Evolutionary conservation across 495 filamentous ascomycete genomes (phyloP).

Genomic region (Schizothecium vesticola): DNA sequence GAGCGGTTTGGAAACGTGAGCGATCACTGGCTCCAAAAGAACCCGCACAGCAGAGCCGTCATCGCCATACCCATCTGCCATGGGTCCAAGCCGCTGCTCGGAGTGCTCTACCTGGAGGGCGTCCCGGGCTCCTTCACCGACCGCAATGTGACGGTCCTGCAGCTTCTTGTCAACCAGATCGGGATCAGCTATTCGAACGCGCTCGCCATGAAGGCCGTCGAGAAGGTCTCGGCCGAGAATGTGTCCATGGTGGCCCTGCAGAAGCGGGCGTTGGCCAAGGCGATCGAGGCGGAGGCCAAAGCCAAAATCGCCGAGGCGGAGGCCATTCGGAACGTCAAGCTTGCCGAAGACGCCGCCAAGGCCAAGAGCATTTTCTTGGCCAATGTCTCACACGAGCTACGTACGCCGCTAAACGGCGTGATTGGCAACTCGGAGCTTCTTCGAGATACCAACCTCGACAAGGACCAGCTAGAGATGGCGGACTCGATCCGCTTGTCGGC

Average conservation of each 20-base stretch:
- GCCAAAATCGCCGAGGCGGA: slow-evolving; percentile 76
- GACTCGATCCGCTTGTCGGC: slow-evolving; percentile 88
- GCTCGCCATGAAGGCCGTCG: slow-evolving; percentile 71
- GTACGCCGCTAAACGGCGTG: slow-evolving; percentile 82
- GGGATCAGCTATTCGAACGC: slow-evolving; percentile 86
- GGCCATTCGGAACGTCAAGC: slow-evolving; percentile 78
- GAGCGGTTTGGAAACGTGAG: slow-evolving; percentile 81
- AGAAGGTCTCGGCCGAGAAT: slow-evolving; percentile 75
- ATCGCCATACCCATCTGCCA: slow-evolving; percentile 84
- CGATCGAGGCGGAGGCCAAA: slow-evolving; percentile 74
- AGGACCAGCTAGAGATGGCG: slow-evolving; percentile 85
- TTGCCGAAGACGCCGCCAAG: slow-evolving; percentile 86
- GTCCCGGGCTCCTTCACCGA: slow-evolving; percentile 82
- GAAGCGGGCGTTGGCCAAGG: slow-evolving; percentile 72
- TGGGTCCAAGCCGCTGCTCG: slow-evolving; percentile 65
- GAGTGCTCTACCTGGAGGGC: slow-evolving; percentile 81
- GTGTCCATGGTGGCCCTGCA: slow-evolving; percentile 84
- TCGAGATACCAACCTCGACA: slow-evolving; percentile 67
- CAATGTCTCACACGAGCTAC: slow-evolving; percentile 83
- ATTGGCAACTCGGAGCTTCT: slow-evolving; percentile 87
- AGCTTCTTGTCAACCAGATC: slow-evolving; percentile 83
- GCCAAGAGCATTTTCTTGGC: slow-evolving; percentile 91
- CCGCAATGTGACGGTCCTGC: slow-evolving; percentile 76
- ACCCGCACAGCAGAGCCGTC: slow-evolving; percentile 67
- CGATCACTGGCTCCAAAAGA: slow-evolving; percentile 61